phyloP scores from a whole-genome alignment of 1,284 basidiomycete species.

The Cryptococcus maquisensis region DNA sequence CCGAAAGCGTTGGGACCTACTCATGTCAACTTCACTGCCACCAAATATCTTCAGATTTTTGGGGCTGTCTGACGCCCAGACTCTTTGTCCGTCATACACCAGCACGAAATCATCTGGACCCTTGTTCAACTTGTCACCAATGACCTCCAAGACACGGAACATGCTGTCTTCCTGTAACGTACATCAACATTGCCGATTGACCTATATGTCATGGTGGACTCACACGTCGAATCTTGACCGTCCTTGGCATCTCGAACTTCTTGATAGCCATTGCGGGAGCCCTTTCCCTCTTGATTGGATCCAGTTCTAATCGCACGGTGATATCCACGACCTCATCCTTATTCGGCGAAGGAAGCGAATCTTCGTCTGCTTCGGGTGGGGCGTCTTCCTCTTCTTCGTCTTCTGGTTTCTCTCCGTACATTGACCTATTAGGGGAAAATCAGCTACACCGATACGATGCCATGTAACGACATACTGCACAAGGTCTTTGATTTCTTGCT shows the following conservation, averaged over 20 bases:
- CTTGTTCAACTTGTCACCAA: slow-evolving; percentile 22
- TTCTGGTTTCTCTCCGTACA: not conserved
- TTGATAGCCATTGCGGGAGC: slow-evolving; percentile 24
- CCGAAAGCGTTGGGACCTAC: slow-evolving; percentile 13
- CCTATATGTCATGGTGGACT: slow-evolving; percentile 6
- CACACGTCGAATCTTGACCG: slow-evolving; percentile 20
- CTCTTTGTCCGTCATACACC: slow-evolving; percentile 20
- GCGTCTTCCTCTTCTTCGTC: not conserved
- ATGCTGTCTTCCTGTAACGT: slow-evolving; percentile 23
- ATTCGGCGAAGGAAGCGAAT: not conserved
- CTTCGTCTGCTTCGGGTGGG: not conserved
- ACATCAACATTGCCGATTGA: not conserved
- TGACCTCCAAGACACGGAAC: slow-evolving; percentile 7
- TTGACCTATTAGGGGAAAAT: not conserved
- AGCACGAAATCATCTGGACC: slow-evolving; percentile 27
- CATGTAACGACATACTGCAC: slow-evolving; percentile 10
- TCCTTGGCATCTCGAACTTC: slow-evolving; percentile 24
- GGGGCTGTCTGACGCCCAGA: slow-evolving; percentile 20
- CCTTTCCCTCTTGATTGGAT: slow-evolving; percentile 17
- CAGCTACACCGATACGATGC: too few relatives aligned
- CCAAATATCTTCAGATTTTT: slow-evolving; percentile 20
- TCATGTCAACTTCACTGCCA: slow-evolving; percentile 17
- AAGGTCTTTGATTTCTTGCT: slow-evolving; percentile 1
- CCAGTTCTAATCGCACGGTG: slow-evolving; percentile 30
- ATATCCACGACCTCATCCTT: slow-evolving; percentile 13